Conservation (phyloP, 257 asterid genomes). For the Solanum okadae region DNA sequence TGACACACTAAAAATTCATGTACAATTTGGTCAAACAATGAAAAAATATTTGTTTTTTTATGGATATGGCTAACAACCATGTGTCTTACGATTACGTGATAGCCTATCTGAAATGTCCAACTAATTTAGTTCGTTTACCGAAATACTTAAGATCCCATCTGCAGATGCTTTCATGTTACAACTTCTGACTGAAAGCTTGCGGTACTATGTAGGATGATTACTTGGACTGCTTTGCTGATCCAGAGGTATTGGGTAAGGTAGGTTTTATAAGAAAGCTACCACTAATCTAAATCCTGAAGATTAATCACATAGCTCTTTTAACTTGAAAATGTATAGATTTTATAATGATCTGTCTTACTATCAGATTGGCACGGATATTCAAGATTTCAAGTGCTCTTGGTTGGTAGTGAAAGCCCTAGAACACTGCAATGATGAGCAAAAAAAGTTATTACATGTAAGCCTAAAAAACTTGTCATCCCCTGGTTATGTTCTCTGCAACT, state of each 20-base stretch:
- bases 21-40: neutral
- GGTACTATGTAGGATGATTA: constrained; percentile 27
- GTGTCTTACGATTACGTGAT: neutral
- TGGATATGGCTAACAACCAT: neutral
- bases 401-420: constrained; percentile 30
- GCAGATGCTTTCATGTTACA: neutral
- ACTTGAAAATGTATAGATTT: neutral
- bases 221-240: constrained; percentile 37
- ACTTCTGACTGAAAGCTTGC: neutral
- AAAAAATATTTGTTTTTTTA: neutral
- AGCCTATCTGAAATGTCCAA: neutral
- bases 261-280: neutral
- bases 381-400: constrained; percentile 41
- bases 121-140: neutral
- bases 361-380: constrained; percentile 23
- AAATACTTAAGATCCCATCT: neutral
- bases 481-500: neutral
- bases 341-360: neutral
- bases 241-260: constrained; percentile 36
- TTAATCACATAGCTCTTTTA: neutral
- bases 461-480: neutral
- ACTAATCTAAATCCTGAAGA: neutral
- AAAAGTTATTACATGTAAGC: constrained; percentile 21
- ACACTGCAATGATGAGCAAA: constrained; percentile 18
- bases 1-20: neutral